These are phyloP conservation scores for Diaporthe australafricana DNA, from an alignment of 2,329 filamentous ascomycete species.

Conservation along the genomic window DNA sequence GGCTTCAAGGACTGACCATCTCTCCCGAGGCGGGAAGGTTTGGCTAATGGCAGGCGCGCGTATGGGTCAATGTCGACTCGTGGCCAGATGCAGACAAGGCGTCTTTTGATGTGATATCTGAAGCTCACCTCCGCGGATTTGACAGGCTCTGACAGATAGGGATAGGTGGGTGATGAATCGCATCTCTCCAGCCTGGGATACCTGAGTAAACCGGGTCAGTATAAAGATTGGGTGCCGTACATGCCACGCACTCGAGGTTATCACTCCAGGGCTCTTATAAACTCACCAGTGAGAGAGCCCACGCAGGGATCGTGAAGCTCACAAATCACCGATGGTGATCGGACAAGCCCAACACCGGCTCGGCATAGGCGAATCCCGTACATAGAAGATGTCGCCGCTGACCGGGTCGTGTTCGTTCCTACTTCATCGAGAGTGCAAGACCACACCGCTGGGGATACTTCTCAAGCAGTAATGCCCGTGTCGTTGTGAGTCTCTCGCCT, in stretches of 20 bases:
- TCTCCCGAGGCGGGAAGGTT: background rate
- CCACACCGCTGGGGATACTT: background rate
- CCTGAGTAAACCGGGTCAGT: background rate
- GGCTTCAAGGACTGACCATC: no score
- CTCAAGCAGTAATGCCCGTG: background rate
- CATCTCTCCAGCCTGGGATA: background rate
- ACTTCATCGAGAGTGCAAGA: no score
- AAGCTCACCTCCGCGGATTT: background rate
- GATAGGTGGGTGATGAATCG: background rate
- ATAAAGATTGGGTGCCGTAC: no score
- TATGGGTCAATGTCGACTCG: background rate
- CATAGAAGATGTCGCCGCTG: no score
- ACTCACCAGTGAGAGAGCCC: no score
- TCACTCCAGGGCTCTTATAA: no score
- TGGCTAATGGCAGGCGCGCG: background rate
- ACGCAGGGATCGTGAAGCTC: no score
- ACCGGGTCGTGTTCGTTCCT: no score
- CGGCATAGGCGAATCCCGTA: background rate
- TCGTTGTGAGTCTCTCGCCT: background rate
- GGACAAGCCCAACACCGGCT: background rate
- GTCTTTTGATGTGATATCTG: background rate
- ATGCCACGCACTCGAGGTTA: background rate
- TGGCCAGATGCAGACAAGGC: background rate
- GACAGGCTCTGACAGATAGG: background rate
- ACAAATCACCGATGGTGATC: no score